Evolutionary conservation across 2,329 filamentous ascomycete genomes (phyloP), one percentile per base, ranked within the genome.

Genomic region (Scedosporium aurantiacum): DNA sequence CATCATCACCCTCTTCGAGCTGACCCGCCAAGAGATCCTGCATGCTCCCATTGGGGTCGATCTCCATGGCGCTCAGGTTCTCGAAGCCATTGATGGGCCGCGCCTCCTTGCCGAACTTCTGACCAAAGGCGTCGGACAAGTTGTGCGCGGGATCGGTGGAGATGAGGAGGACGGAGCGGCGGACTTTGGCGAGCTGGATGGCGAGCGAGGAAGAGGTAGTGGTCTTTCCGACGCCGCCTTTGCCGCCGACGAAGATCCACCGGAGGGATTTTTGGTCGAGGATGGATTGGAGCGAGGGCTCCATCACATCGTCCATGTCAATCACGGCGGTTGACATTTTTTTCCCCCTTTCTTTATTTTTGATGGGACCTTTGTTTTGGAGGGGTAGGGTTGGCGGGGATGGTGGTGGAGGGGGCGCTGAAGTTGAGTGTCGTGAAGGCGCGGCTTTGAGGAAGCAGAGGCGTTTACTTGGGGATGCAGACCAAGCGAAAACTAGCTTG

Each of bases 21-120:
- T 86, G 82, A 1, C 87, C 88, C 8, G 89, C 89, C 65, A 99
- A 79, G 62, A 99, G 78, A 73, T 99, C 94, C 76, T 97, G 94
- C 74, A 99, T 96, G 71, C 91, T 96, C 57, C 93, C 94, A 72
- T 96, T 97, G 60, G 94, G 94, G 71, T 99, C 94, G 69, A 99
- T 97, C 77, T 99, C 94, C 94, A 99, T 99, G 65, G 94, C 94
- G 72, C 90, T 95, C 67, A 99, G 80, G 75, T 97, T 97, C 40
- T 87, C 85, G 71, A 96, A 97, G 67, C 94, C 94, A 68, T 96
- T 87, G 66, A 99, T 82, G 45, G 96, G 85, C 65, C 91, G 86
- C 60, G 94, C 94, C 76, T 99, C 94, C 81, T 99, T 99, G 79
- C 94, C 94, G 71, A 99, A 99, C 78, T 99, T 99, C 76, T 99